phyloP scores from a whole-genome alignment of 2,329 filamentous ascomycete species.

The Fusarium musae region DNA sequence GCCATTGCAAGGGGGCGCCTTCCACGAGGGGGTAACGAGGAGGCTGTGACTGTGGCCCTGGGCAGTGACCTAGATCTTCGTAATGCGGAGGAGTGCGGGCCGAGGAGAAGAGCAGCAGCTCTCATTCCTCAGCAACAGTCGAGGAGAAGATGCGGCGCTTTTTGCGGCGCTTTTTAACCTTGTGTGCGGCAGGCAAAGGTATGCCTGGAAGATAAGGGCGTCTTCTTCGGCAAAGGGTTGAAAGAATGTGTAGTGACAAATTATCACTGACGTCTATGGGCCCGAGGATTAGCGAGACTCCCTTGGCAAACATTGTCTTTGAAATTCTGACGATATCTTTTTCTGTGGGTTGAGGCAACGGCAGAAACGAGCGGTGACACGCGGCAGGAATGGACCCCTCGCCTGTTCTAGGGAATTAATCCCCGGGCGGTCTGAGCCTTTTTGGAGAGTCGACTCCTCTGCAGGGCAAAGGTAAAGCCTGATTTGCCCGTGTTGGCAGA shows the following conservation, averaged over 20 bases:
- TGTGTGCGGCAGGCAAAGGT: slow-evolving; percentile 14
- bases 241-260: neutral
- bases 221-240: neutral
- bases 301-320: slow-evolving; percentile 4
- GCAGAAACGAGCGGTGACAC: slow-evolving; percentile 45
- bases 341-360: slow-evolving; percentile 37
- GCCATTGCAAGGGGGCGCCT: slow-evolving; percentile 35
- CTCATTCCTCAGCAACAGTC: slow-evolving; percentile 39
- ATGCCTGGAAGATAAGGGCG: neutral
- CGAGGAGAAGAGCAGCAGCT: slow-evolving; percentile 42
- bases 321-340: slow-evolving; percentile 28
- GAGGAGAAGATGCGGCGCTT: slow-evolving; percentile 10
- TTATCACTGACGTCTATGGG: neutral
- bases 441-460: neutral
- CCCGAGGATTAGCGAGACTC: slow-evolving; percentile 5
- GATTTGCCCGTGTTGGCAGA: slow-evolving; percentile 16
- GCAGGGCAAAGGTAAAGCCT: slow-evolving; percentile 16
- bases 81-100: slow-evolving; percentile 36
- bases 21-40: slow-evolving; percentile 18
- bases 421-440: slow-evolving; percentile 19
- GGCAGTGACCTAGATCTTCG: slow-evolving; percentile 34
- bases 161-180: neutral
- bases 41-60: slow-evolving; percentile 7
- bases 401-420: slow-evolving; percentile 14
- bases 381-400: slow-evolving; percentile 43